Evolutionary conservation across 805 yeast species (phyloP).

Genomic region (Saccharomycopsis oosterbeekiorum): DNA sequence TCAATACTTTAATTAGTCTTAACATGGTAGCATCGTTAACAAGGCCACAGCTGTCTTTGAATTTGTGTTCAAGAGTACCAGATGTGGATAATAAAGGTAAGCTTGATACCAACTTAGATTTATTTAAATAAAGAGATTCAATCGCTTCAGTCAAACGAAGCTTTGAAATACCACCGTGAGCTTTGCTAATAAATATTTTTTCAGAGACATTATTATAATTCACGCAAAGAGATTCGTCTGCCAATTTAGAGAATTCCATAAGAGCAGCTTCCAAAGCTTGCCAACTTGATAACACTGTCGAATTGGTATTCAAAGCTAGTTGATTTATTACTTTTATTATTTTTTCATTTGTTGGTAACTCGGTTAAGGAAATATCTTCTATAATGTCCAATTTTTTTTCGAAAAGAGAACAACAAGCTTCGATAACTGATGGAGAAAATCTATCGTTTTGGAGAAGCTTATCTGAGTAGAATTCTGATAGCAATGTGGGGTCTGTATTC

Average conservation of each 20-base stretch:
- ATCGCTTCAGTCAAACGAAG: conserved; percentile 27
- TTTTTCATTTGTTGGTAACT: conserved; percentile 27
- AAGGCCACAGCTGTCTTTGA: conserved; percentile 20
- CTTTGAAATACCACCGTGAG: conserved; percentile 25
- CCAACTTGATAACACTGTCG: conserved; percentile 43
- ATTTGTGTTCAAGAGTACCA: conserved; percentile 22
- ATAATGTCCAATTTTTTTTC: conserved; percentile 33
- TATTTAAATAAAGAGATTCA: conserved; percentile 28
- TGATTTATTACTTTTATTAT: conserved; percentile 27
- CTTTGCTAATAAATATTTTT: conserved; percentile 24
- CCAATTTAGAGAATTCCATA: conserved; percentile 49
- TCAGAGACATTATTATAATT: conserved; percentile 19
- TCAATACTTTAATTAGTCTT: conserved; percentile 26
- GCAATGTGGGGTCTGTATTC: conserved; percentile 23
- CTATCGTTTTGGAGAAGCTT: conserved; percentile 40
- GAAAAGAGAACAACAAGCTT: conserved; percentile 44
- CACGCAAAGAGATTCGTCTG: conserved; percentile 35
- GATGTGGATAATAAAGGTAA: conserved; percentile 19
- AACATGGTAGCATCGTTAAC: conserved; percentile 24
- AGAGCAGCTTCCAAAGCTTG: conserved; percentile 61
- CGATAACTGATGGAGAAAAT: conserved; percentile 39
- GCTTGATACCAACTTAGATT: conserved; percentile 24
- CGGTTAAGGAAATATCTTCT: conserved; percentile 14
- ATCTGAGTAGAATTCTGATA: conserved; percentile 32
- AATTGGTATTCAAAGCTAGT: conserved; percentile 28